These are phyloP conservation scores for Pulicaria dysenterica DNA, from an alignment of 129 eudicot genomes.

Conservation along the genomic window DNA sequence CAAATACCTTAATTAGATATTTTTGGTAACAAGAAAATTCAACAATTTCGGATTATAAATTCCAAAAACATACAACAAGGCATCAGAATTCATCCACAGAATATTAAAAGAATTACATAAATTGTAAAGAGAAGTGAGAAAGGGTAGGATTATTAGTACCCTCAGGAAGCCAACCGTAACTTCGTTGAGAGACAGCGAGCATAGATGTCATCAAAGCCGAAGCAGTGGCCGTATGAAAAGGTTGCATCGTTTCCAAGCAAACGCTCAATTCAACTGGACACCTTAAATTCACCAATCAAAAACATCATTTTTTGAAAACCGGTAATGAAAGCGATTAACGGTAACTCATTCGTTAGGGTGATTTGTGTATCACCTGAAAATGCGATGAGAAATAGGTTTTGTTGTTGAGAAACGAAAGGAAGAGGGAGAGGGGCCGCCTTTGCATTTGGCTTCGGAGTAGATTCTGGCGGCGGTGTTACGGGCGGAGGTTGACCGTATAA, in stretches of 20 bases:
- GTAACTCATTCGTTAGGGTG: not conserved
- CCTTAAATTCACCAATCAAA: slow-evolving; percentile 28
- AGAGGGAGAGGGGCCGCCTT: slow-evolving; percentile 33
- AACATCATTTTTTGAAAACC: slow-evolving; percentile 7
- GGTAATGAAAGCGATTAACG: not conserved
- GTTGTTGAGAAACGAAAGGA: slow-evolving; percentile 37
- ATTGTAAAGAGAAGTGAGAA: not conserved
- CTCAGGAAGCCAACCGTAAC: slow-evolving; percentile 78
- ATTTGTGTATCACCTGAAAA: slow-evolving; percentile 29
- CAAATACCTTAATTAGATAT: not conserved
- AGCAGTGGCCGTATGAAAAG: slow-evolving; percentile 88
- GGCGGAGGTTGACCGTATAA: slow-evolving; percentile 34
- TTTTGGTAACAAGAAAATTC: not conserved
- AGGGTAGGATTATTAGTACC: slow-evolving; percentile 32
- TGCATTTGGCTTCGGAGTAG: slow-evolving; percentile 29
- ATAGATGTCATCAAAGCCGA: slow-evolving; percentile 95
- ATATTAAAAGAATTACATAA: not conserved
- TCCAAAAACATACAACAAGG: not conserved
- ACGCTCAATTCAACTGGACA: slow-evolving; percentile 80
- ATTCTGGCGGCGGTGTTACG: slow-evolving; percentile 39
- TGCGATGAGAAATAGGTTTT: slow-evolving; percentile 39
- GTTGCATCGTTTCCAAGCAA: slow-evolving; percentile 79
- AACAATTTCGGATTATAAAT: not conserved
- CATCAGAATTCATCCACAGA: not conserved
- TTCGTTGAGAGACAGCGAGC: slow-evolving; percentile 66